phyloP scores from a whole-genome alignment of 2,329 filamentous ascomycete genomes.

The Neophaeococcomyces mojaviensis region DNA sequence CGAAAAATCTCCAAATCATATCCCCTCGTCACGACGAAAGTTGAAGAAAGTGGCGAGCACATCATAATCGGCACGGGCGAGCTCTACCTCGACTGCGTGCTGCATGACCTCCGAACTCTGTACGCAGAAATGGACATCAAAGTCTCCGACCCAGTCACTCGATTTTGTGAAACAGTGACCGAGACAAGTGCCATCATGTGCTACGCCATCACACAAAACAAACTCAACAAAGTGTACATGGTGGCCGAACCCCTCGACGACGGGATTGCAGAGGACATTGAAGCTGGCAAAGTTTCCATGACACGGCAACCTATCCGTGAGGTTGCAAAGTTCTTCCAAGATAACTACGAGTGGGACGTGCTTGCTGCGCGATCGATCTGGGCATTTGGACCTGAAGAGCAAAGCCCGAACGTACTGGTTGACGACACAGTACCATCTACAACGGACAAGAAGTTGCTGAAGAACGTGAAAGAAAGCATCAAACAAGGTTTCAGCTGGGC shows the following conservation, averaged over 20 bases:
- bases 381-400: constrained; percentile 96
- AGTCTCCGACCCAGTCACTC: constrained; percentile 92
- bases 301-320: constrained; percentile 77
- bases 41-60: constrained; percentile 96
- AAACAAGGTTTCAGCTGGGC: constrained; percentile 97
- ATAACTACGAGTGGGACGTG: constrained; percentile 94
- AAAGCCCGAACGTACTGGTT: constrained; percentile 88
- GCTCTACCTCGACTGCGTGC: constrained; percentile 98
- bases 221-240: constrained; percentile 99
- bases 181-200: constrained; percentile 97
- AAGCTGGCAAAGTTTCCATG: constrained; percentile 82
- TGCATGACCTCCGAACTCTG: constrained; percentile 85
- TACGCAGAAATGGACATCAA: constrained; percentile 99
- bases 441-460: constrained; percentile 85
- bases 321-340: constrained; percentile 94
- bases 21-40: constrained; percentile 89
- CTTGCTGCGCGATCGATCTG: constrained; percentile 91
- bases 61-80: constrained; percentile 92
- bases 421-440: constrained; percentile 93
- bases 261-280: constrained; percentile 90
- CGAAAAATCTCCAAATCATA: constrained; percentile 98
- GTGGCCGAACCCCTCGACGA: constrained; percentile 92
- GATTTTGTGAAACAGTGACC: constrained; percentile 96
- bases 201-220: constrained; percentile 95
- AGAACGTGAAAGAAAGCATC: constrained; percentile 82